Evolutionary conservation across 2,329 filamentous ascomycete genomes (phyloP).

Genomic region (Penicillium sp.): DNA sequence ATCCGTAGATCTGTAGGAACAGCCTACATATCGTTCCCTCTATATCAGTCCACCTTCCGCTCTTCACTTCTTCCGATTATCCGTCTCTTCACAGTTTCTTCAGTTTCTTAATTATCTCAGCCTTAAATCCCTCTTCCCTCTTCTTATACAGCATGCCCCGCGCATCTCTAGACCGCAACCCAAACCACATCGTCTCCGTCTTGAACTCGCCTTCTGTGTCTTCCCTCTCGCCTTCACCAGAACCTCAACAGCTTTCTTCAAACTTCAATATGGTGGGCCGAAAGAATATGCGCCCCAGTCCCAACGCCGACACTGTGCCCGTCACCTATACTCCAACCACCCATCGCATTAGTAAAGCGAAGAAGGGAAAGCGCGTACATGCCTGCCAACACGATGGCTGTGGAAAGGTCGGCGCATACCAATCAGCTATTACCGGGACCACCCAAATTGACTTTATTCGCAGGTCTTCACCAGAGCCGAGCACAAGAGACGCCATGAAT

Average conservation of each 20-base stretch:
- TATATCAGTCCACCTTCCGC: constrained; percentile 28
- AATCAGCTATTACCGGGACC: not conserved
- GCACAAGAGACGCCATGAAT: constrained; percentile 50
- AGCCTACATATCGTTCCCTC: constrained; percentile 19
- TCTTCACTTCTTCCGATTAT: constrained; percentile 21
- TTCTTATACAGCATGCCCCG: constrained; percentile 22
- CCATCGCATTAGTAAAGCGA: constrained; percentile 53
- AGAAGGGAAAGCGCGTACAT: constrained; percentile 55
- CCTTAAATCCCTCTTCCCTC: not conserved
- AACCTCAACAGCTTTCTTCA: constrained; percentile 10
- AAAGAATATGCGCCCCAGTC: constrained; percentile 33
- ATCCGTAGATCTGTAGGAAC: constrained; percentile 26
- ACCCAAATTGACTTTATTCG: constrained; percentile 11
- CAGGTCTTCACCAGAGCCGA: constrained; percentile 54
- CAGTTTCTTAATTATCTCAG: constrained; percentile 12
- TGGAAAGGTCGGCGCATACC: constrained; percentile 43
- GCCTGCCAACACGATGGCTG: constrained; percentile 51
- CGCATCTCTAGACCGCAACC: constrained; percentile 23
- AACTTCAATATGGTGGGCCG: constrained; percentile 21
- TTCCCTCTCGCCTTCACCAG: constrained; percentile 19
- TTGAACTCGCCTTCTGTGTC: constrained; percentile 22
- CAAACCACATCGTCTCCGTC: constrained; percentile 23
- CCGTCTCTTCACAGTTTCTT: constrained; percentile 8
- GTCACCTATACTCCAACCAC: constrained; percentile 53
- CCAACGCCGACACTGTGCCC: constrained; percentile 33